Evolutionary conservation across 1,139 yeast genomes (phyloP).

Genomic region (Hemisphaericaspora xylanilytica): DNA sequence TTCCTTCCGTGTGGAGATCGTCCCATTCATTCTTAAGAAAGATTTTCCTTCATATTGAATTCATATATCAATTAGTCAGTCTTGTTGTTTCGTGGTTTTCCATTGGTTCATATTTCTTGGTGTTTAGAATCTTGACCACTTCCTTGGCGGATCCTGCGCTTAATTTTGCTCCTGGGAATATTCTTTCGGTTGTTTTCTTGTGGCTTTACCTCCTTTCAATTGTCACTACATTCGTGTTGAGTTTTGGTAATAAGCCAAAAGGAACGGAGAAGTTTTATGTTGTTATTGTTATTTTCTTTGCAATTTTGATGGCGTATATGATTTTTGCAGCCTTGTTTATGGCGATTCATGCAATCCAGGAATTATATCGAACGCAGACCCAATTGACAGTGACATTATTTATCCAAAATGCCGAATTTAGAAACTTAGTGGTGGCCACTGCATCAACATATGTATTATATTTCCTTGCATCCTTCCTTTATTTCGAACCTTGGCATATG

Average conservation of each 20-base stretch:
- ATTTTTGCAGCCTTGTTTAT: slow-evolving; percentile 58
- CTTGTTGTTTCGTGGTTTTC: slow-evolving; percentile 74
- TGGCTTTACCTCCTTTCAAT: slow-evolving; percentile 89
- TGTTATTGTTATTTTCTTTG: slow-evolving; percentile 84
- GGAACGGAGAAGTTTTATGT: slow-evolving; percentile 84
- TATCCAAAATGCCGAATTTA: slow-evolving; percentile 41
- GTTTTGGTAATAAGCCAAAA: slow-evolving; percentile 92
- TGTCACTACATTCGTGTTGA: slow-evolving; percentile 85
- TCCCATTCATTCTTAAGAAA: slow-evolving; percentile 43
- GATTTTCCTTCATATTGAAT: slow-evolving; percentile 42
- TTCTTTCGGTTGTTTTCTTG: slow-evolving; percentile 74
- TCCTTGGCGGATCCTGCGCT: slow-evolving; percentile 55
- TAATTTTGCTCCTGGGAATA: slow-evolving; percentile 64
- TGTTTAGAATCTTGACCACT: slow-evolving; percentile 73
- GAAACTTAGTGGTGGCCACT: slow-evolving; percentile 50
- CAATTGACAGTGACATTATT: slow-evolving; percentile 38
- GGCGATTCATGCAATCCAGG: slow-evolving; percentile 46
- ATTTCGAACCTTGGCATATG: slow-evolving; percentile 54
- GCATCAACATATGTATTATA: slow-evolving; percentile 47
- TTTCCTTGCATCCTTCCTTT: slow-evolving; percentile 45
- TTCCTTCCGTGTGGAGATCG: slow-evolving; percentile 43
- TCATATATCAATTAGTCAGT: slow-evolving; percentile 43
- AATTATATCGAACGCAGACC: slow-evolving; percentile 29
- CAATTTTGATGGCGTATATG: slow-evolving; percentile 88
- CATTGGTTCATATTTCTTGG: slow-evolving; percentile 75